phyloP scores from a whole-genome alignment of 257 asterid species.

The Solanum sejunctum region DNA sequence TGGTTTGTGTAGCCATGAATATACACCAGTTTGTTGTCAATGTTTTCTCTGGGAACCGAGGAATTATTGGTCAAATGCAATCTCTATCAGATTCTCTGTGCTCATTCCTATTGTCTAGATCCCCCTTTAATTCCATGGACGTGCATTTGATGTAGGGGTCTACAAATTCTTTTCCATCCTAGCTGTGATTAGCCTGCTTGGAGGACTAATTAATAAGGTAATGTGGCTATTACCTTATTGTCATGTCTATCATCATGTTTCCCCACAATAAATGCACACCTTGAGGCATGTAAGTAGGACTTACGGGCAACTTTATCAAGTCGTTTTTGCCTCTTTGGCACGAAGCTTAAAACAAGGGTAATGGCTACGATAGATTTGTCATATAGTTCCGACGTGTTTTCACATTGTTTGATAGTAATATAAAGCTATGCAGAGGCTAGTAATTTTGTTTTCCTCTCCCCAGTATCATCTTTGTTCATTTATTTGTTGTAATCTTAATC shows the following conservation, averaged over 20 bases:
- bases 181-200: neutral
- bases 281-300: neutral
- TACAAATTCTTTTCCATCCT: conserved; percentile 8
- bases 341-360: neutral
- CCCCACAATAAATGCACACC: neutral
- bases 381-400: neutral
- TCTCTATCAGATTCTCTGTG: conserved; percentile 33
- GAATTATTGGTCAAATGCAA: conserved; percentile 58
- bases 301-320: neutral
- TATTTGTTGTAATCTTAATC: neutral
- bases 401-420: neutral
- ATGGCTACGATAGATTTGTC: neutral
- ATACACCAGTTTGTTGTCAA: conserved; percentile 27
- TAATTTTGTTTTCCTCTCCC: neutral
- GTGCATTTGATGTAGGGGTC: conserved; percentile 53
- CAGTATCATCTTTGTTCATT: neutral
- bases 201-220: neutral
- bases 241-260: neutral
- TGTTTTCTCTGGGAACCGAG: conserved; percentile 54
- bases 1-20: conserved; percentile 21
- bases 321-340: neutral
- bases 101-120: conserved; percentile 68
- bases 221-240: neutral
- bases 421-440: neutral
- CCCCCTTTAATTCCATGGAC: conserved; percentile 78